Conservation (phyloP, 257 asterid species). For the Ilex aquifolium region DNA sequence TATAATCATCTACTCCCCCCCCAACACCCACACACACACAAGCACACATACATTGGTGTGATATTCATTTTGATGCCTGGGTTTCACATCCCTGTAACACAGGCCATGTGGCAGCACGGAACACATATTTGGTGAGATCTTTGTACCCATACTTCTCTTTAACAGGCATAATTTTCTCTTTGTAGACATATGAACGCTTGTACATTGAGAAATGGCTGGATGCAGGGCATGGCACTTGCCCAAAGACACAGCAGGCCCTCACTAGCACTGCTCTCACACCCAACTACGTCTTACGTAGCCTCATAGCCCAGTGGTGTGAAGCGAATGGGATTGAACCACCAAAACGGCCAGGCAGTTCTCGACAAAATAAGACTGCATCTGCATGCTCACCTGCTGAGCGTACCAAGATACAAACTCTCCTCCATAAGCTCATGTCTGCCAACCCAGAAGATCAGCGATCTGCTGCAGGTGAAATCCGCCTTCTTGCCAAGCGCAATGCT, state of each 20-base stretch:
- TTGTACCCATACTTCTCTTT: too few species aligned
- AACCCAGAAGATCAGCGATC: slow-evolving; percentile 47
- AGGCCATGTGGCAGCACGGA: neutral
- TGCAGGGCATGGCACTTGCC: slow-evolving; percentile 82
- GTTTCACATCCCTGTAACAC: too few species aligned
- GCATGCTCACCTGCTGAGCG: slow-evolving; percentile 46
- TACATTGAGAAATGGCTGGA: slow-evolving; percentile 93
- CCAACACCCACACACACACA: too few species aligned
- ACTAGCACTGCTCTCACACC: slow-evolving; percentile 73
- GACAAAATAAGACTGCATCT: slow-evolving; percentile 34
- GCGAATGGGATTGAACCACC: slow-evolving; percentile 86
- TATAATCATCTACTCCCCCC: too few species aligned
- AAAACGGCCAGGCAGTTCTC: slow-evolving; percentile 54
- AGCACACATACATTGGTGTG: too few species aligned
- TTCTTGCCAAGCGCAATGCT: slow-evolving; percentile 90
- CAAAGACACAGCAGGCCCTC: slow-evolving; percentile 88
- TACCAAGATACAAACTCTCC: slow-evolving; percentile 57
- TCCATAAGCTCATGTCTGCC: slow-evolving; percentile 42
- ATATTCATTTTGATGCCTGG: too few species aligned
- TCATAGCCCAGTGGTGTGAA: slow-evolving; percentile 96
- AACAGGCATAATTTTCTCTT: slow-evolving; percentile 3
- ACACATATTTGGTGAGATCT: neutral
- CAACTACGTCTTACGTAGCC: slow-evolving; percentile 91
- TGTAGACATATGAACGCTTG: slow-evolving; percentile 80
- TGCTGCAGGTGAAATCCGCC: slow-evolving; percentile 93